phyloP scores from a whole-genome alignment of 2,329 filamentous ascomycete genomes.

The Claviceps quebecensis region DNA sequence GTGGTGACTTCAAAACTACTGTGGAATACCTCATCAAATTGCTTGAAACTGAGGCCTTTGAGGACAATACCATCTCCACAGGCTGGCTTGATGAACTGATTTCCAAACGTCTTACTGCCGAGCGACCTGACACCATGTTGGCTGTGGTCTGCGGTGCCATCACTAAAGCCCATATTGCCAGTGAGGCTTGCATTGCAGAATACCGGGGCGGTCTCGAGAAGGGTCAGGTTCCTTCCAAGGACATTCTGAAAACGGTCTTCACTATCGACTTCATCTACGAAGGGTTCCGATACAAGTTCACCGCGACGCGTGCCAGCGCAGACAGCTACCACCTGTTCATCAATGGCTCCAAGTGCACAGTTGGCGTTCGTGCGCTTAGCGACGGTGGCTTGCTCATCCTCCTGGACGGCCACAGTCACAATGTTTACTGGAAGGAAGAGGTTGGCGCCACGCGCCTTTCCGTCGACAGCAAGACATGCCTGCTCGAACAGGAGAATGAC shows the following conservation, averaged over 20 bases:
- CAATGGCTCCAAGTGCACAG: constrained; percentile 91
- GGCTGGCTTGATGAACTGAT: constrained; percentile 98
- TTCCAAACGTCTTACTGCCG: constrained; percentile 90
- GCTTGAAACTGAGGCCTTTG: constrained; percentile 92
- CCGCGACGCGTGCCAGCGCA: constrained; percentile 76
- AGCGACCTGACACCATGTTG: constrained; percentile 83
- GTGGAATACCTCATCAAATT: constrained; percentile 99
- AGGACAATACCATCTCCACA: constrained; percentile 97
- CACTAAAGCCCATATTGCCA: constrained; percentile 89
- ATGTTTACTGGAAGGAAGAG: constrained; percentile 99
- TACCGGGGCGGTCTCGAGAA: constrained; percentile 85
- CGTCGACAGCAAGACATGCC: constrained; percentile 93
- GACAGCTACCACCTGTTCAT: constrained; percentile 98
- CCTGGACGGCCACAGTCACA: constrained; percentile 86
- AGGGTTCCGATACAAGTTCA: constrained; percentile 93
- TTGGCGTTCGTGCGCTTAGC: constrained; percentile 82
- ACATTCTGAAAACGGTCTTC: constrained; percentile 95
- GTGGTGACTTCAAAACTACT: constrained; percentile 96
- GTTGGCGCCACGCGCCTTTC: constrained; percentile 89
- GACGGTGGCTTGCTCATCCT: constrained; percentile 89
- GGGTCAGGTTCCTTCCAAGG: constrained; percentile 93
- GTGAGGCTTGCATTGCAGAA: constrained; percentile 73
- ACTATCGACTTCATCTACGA: constrained; percentile 98
- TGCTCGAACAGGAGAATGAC: constrained; percentile 97
- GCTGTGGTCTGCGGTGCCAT: constrained; percentile 93